Percentiles rank a stretch among this genome's conserved stretches.
Conservation (phyloP, 2,329 filamentous ascomycete species). For the Venturia carpophila region DNA sequence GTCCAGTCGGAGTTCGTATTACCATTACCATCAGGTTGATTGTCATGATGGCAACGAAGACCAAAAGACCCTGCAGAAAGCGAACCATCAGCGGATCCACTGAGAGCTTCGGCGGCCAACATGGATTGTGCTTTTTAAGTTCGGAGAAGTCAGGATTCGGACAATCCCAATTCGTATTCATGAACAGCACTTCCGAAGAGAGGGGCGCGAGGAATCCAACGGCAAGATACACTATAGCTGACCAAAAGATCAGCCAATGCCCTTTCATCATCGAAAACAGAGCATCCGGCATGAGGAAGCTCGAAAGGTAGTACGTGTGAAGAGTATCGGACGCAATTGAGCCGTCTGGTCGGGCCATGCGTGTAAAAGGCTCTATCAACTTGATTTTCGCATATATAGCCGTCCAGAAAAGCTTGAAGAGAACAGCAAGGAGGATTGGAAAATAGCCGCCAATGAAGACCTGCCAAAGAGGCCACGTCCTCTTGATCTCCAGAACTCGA, state of each 20-base stretch:
- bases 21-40: constrained; percentile 16
- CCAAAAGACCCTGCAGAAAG: constrained; percentile 15
- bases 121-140: constrained; percentile 15
- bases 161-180: constrained; percentile 18
- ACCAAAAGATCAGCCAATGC: constrained; percentile 17
- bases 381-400: constrained; percentile 15
- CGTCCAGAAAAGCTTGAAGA: constrained; percentile 17
- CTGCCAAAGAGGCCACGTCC: constrained; percentile 9
- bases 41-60: constrained; percentile 16
- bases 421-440: constrained; percentile 15
- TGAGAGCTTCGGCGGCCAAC: constrained; percentile 18
- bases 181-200: constrained; percentile 16
- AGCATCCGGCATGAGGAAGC: constrained; percentile 13
- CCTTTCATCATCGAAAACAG: constrained; percentile 15
- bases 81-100: constrained; percentile 16
- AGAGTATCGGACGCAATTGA: constrained; percentile 5
- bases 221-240: constrained; percentile 15
- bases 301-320: constrained; percentile 17
- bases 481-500: neutral
- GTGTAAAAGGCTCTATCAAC: constrained; percentile 17
- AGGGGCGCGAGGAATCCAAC: constrained; percentile 14
- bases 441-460: constrained; percentile 17
- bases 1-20: constrained; percentile 10
- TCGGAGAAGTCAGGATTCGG: neutral
- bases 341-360: constrained; percentile 11